Conservation (phyloP, 352 stramenopile species). For the Aphanomyces euteiches region DNA sequence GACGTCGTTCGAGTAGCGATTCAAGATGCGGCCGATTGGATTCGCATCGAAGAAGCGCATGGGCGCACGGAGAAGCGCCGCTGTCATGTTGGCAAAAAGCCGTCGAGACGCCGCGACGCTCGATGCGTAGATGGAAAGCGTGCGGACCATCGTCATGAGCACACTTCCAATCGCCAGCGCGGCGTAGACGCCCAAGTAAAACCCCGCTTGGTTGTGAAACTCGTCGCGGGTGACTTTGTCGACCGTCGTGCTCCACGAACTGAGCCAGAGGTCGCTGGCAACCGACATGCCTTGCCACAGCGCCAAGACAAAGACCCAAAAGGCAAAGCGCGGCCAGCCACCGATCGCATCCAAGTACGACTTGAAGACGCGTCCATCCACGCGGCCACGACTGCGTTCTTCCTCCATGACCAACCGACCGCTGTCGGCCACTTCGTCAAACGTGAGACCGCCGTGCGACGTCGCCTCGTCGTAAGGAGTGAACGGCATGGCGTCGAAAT, state of each 20-base stretch:
- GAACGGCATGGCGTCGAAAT: not conserved
- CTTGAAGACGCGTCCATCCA: conserved; percentile 39
- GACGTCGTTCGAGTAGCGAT: conserved; percentile 90
- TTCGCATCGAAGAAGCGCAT: conserved; percentile 93
- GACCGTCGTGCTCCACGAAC: not conserved
- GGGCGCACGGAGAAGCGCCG: conserved; percentile 80
- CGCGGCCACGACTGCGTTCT: conserved; percentile 34
- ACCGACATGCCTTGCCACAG: conserved; percentile 47
- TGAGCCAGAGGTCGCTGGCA: conserved; percentile 15
- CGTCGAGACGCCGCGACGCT: conserved; percentile 52
- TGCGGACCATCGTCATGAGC: conserved; percentile 59
- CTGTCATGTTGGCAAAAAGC: conserved; percentile 86
- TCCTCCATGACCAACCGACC: conserved; percentile 14
- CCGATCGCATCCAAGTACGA: conserved; percentile 45
- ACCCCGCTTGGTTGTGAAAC: not conserved
- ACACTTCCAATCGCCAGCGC: conserved; percentile 46
- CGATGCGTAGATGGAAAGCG: conserved; percentile 51
- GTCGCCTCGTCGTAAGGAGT: not conserved
- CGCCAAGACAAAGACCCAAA: not conserved
- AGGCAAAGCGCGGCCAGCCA: not conserved
- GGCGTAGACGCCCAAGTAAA: conserved; percentile 58
- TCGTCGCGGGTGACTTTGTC: not conserved
- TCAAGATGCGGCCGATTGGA: conserved; percentile 84
- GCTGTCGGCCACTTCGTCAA: not conserved
- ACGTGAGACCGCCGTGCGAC: not conserved